Evolutionary conservation across 768 basidiomycete genomes (phyloP).

Genomic region (Boletales sp.): DNA sequence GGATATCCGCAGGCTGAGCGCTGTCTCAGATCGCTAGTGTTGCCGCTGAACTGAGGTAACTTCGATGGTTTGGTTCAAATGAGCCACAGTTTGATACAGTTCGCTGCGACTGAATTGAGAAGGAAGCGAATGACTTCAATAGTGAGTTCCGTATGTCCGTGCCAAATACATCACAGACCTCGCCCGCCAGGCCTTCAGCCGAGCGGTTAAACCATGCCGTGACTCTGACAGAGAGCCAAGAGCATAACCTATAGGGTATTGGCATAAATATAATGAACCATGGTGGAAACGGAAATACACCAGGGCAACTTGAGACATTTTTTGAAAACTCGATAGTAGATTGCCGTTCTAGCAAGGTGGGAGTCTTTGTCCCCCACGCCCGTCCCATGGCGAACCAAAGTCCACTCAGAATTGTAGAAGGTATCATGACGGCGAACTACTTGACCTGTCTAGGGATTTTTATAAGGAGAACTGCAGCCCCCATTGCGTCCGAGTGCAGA

Average conservation of each 20-base stretch:
- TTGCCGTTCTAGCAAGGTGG: conserved; percentile 21
- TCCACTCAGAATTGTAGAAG: no score
- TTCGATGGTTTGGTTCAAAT: no score
- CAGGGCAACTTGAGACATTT: conserved; percentile 33
- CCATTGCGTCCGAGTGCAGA: no score
- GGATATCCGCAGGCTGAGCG: no score
- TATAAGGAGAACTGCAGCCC: no score
- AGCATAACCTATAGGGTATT: conserved; percentile 46
- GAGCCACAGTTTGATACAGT: no score
- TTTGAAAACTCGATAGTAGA: conserved; percentile 12
- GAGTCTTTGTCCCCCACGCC: neutral
- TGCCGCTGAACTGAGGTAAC: no score
- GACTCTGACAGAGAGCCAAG: conserved; percentile 44
- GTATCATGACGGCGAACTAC: no score
- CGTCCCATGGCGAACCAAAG: no score
- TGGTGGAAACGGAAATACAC: conserved; percentile 8
- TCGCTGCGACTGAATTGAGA: no score
- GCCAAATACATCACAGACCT: conserved; percentile 66
- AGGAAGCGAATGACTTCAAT: conserved; percentile 64
- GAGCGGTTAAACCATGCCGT: conserved; percentile 49
- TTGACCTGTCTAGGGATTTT: no score
- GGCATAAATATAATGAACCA: neutral
- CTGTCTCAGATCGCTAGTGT: no score
- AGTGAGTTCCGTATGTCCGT: conserved; percentile 55
- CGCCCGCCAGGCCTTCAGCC: conserved; percentile 50